phyloP scores from a whole-genome alignment of 192 early-diverging fungal species.

The Podila verticillata region DNA sequence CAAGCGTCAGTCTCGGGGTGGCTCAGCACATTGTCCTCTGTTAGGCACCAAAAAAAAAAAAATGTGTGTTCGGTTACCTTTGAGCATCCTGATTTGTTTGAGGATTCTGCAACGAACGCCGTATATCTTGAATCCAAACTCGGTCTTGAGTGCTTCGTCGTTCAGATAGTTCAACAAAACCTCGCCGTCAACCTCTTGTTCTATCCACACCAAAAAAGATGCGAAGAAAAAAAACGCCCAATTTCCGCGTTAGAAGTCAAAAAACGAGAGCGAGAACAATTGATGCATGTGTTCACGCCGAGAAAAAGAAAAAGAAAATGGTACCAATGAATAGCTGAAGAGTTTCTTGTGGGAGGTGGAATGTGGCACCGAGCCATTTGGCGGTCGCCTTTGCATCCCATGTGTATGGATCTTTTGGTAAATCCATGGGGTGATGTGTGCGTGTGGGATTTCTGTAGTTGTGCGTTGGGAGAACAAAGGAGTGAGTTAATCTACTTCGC shows the following conservation, averaged over 20 bases:
- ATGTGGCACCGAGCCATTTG: background rate
- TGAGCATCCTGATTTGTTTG: background rate
- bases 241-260: background rate
- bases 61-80: background rate
- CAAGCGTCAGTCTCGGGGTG: background rate
- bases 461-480: too few relatives aligned
- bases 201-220: background rate
- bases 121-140: background rate
- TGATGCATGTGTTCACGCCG: background rate
- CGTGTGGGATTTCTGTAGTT: background rate
- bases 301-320: background rate
- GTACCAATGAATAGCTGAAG: background rate
- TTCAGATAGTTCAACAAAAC: background rate
- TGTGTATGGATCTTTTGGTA: background rate
- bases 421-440: background rate
- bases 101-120: slow-evolving; percentile 1
- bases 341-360: background rate
- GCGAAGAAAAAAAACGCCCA: background rate
- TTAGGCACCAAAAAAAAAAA: background rate
- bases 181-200: background rate
- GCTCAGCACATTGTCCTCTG: background rate
- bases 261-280: background rate
- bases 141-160: background rate
- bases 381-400: background rate
- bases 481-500: too few relatives aligned